These are phyloP conservation scores for Blastocystis sp. DNA, from an alignment of 352 stramenopile genomes.

Conservation along the genomic window DNA sequence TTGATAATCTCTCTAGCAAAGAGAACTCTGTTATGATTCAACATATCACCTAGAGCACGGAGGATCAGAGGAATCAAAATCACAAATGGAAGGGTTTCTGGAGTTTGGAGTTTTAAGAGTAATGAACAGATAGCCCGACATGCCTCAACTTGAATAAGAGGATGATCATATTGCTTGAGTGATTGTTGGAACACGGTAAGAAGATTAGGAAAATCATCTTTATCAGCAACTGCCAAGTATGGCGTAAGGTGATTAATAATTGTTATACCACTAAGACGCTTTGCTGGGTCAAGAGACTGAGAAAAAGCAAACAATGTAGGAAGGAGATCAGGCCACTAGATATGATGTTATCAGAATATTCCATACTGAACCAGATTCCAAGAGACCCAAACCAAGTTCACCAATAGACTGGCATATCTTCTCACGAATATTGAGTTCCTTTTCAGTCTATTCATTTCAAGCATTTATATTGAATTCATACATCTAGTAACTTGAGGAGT, in stretches of 20 bases:
- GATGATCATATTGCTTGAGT: constrained; percentile 44
- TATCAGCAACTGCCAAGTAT: constrained; percentile 18
- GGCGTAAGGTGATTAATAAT: constrained; percentile 46
- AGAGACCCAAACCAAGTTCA: constrained; percentile 45
- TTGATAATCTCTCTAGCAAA: constrained; percentile 53
- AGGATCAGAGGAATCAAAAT: constrained; percentile 61
- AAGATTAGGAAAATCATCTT: constrained; percentile 57
- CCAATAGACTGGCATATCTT: constrained; percentile 60
- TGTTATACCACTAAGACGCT: constrained; percentile 16
- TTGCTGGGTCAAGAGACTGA: constrained; percentile 55
- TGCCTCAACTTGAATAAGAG: constrained; percentile 58
- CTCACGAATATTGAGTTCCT: constrained; percentile 56
- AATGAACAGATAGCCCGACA: constrained; percentile 37
- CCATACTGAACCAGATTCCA: neutral
- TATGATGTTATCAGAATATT: neutral
- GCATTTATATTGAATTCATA: neutral
- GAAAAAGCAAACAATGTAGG: constrained; percentile 44
- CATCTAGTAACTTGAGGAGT: constrained; percentile 45
- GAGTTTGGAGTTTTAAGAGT: constrained; percentile 33
- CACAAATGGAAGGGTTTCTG: constrained; percentile 41
- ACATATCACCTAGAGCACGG: constrained; percentile 35
- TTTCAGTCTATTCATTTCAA: constrained; percentile 22
- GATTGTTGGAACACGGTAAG: constrained; percentile 28
- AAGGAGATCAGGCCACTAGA: constrained; percentile 57
- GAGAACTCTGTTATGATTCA: constrained; percentile 14